Evolutionary conservation across 352 stramenopile species (phyloP).

Genomic region (Thraustochytrium striatum): DNA sequence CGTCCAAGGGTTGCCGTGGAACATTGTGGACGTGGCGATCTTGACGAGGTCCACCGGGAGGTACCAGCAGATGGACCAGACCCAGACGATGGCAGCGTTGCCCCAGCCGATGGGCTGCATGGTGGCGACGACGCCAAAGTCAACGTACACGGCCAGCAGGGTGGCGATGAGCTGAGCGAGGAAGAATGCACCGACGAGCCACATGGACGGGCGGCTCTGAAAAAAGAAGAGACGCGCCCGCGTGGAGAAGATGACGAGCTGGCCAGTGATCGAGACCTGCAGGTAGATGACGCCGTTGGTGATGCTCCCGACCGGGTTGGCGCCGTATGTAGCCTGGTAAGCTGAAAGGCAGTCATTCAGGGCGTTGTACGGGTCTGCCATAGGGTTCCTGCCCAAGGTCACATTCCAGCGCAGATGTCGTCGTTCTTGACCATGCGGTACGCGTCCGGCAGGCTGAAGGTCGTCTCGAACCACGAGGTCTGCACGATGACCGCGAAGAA

Average conservation of each 20-base stretch:
- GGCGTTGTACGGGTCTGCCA: background rate
- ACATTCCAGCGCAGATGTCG: conserved; percentile 22
- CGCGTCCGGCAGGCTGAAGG: background rate
- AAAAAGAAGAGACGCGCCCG: background rate
- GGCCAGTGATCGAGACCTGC: background rate
- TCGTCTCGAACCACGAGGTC: background rate
- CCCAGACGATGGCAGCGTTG: background rate
- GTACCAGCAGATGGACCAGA: background rate
- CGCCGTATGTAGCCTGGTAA: background rate
- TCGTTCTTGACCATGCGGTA: conserved; percentile 31
- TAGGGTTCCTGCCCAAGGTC: too few species aligned
- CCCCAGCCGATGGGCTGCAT: too few species aligned
- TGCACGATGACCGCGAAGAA: background rate
- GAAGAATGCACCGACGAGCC: background rate
- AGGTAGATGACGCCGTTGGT: background rate
- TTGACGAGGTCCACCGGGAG: background rate
- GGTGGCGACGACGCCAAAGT: too few species aligned
- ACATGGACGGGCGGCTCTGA: background rate
- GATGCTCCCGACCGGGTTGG: background rate
- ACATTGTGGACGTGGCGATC: background rate
- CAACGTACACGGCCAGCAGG: background rate
- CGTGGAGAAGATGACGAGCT: background rate
- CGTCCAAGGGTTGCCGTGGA: background rate
- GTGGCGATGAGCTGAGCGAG: background rate
- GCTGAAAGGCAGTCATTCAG: background rate